Evolutionary conservation across 2,329 filamentous ascomycete species (phyloP), one percentile per base, ranked within the genome.

Genomic region (Fusarium sp.): DNA sequence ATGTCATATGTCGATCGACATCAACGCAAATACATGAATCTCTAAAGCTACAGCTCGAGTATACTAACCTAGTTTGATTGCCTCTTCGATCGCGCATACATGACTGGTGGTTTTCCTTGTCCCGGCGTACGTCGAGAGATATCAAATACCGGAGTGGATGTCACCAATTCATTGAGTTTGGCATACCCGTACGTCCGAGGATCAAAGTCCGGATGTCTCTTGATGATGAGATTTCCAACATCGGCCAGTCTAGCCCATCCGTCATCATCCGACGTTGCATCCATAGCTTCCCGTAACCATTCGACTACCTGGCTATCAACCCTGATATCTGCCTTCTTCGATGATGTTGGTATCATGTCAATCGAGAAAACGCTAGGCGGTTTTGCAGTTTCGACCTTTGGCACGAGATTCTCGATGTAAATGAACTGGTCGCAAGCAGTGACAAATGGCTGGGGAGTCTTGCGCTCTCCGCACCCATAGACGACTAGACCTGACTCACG

Each of bases 361-460:
- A 17, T 42, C 6, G 18, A 38, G 5, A 2, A 18, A 15, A 8
- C n/a, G 20, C 24, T 22, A 5, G 34, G 24, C 1, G 24, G 17
- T 2, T 40, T 34, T 3, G 9, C 31, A 5, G 9, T 5, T 10
- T 13, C 17, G 7, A 4, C 7, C 2, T 39, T 28, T 4, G 54
- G 51, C 7, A 34, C 20, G 0, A 75, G 66, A 18, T 75, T 74
- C 45, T 75, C 74, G 9, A 72, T 58, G 40, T 78, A 77, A 20
- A 77, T 74, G 38, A 80, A 79, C 59, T 75, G 77, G 59, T 79
- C 76, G 63, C 76, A 79, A 17, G 78, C 77, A 1, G 65, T 66
- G 14, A 79, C 74, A 20, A 80, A 76, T 0, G 78, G 73, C 39
- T 71, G 64, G 1, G 78, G 77, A 2, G 78, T 79, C 62, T 76